phyloP scores from a whole-genome alignment of 2,329 filamentous ascomycete species.

The Xylariaceae sp. region DNA sequence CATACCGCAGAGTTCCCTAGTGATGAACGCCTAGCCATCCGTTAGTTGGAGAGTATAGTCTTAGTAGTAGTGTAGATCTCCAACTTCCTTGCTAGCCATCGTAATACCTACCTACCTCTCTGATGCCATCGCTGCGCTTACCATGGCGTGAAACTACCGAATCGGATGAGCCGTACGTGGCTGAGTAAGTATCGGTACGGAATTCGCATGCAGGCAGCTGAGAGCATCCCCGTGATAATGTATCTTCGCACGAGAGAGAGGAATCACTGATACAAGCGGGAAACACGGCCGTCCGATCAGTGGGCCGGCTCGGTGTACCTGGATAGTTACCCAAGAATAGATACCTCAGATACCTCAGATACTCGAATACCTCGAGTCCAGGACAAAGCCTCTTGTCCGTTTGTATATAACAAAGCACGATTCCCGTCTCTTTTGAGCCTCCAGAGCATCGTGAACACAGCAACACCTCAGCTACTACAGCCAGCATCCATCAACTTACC shows the following conservation, averaged over 20 bases:
- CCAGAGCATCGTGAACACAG: background rate
- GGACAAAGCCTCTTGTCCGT: background rate
- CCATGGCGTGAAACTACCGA: slow-evolving; percentile 2
- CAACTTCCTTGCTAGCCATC: background rate
- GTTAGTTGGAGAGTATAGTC: background rate
- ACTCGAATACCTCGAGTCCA: too few species aligned
- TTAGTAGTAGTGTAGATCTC: background rate
- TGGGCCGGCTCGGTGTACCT: background rate
- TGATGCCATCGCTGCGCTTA: slow-evolving; percentile 11
- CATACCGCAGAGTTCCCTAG: background rate
- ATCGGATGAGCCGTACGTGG: slow-evolving; percentile 7
- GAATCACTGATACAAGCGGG: background rate
- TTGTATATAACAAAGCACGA: slow-evolving; percentile 2
- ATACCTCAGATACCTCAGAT: background rate
- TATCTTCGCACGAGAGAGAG: slow-evolving; percentile 4
- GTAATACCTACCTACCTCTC: background rate
- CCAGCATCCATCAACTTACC: background rate
- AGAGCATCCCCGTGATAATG: slow-evolving; percentile 4
- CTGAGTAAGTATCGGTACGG: slow-evolving; percentile 11
- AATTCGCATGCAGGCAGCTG: background rate
- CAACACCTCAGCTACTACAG: background rate
- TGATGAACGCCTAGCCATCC: background rate
- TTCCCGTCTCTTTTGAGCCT: background rate
- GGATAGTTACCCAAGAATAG: slow-evolving; percentile 4
- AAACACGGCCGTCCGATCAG: background rate